Evolutionary conservation across 75 land plant species (phyloP).

Genomic region (Sequoiadendron giganteum): DNA sequence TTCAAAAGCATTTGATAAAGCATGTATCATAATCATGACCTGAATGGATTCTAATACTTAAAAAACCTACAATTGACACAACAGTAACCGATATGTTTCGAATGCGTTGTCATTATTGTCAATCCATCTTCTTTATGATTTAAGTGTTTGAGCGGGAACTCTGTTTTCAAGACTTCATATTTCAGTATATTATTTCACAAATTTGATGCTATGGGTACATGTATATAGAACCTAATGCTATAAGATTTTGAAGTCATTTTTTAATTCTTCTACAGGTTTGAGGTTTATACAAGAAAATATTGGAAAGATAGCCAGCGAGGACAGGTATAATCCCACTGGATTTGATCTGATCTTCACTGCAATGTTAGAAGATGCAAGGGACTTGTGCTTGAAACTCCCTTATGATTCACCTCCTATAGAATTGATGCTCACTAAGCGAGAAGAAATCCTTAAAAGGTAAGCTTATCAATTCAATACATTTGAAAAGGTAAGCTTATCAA

Average conservation of each 20-base stretch:
- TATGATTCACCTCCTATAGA: background rate
- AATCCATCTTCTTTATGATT: too few species aligned
- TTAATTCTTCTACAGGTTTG: background rate
- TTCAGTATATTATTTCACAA: background rate
- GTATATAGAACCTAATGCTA: too few species aligned
- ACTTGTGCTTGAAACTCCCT: slow-evolving; percentile 27
- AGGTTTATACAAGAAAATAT: slow-evolving; percentile 14
- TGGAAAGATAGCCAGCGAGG: slow-evolving; percentile 20
- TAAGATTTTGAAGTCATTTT: too few species aligned
- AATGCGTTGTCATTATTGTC: too few species aligned
- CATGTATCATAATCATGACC: too few species aligned
- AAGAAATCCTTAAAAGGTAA: slow-evolving; percentile 36
- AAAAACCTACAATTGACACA: too few species aligned
- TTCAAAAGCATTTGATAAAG: too few species aligned
- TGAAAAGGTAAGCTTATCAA: background rate
- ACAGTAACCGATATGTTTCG: too few species aligned
- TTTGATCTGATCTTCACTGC: slow-evolving; percentile 49
- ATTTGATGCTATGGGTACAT: too few species aligned
- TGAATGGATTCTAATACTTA: too few species aligned
- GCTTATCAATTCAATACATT: too few species aligned
- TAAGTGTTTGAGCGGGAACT: background rate
- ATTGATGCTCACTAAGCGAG: slow-evolving; percentile 21
- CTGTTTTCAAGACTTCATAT: too few species aligned
- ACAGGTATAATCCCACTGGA: background rate
- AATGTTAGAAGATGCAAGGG: slow-evolving; percentile 40